Evolutionary conservation across 495 filamentous ascomycete genomes (phyloP), one percentile per base, ranked within the genome.

Genomic region (Xeromyces bisporus): DNA sequence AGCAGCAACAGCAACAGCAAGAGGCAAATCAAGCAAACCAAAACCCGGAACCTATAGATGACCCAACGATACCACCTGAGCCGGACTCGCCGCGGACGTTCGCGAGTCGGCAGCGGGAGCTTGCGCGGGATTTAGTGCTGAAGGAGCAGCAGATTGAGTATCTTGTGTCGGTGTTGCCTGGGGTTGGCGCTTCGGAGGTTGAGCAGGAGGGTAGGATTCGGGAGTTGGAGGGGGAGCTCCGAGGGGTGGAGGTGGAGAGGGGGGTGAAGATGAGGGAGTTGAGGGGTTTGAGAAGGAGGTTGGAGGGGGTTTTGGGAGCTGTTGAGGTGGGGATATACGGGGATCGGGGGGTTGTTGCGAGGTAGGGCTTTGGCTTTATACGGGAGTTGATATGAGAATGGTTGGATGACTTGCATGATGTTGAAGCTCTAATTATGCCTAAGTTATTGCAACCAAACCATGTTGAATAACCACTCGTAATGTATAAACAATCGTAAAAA

Each of bases 101-200:
- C 51, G 63, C 64, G 23, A 66, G 66, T 6, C 71, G 76, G 7
- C 74, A 91, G 47, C 53, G 69, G 20, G 86, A 97, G 48, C 64
- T 97, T 12, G 81, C 84, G 11, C 73, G 75, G 9, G 87, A 93
- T 44, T 62, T 97, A 0, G 76, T 97, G 31, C 55, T 81, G 34
- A 85, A 93, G 53, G 80, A 87, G 41, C 83, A 93, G 60, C 85
- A 93, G 67, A 89, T 96, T 42, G 89, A 97, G 57, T 62, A 71
- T 15, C 53, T 97, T 33, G 83, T 94, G 38, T 74, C 69, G 2
- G 66, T 67, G 10, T 56, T 97, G n/a, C 89, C 89, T 0, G 89
- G 89, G 0, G 70, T 93, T 28, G 80, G 80, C 11, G 77, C 75
- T 26, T 87, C 78, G 36, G 77, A 91, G 61, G 67, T 68, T 36